Conservation (phyloP, 2,329 filamentous ascomycete genomes). For the Macrophomina phaseolina region DNA sequence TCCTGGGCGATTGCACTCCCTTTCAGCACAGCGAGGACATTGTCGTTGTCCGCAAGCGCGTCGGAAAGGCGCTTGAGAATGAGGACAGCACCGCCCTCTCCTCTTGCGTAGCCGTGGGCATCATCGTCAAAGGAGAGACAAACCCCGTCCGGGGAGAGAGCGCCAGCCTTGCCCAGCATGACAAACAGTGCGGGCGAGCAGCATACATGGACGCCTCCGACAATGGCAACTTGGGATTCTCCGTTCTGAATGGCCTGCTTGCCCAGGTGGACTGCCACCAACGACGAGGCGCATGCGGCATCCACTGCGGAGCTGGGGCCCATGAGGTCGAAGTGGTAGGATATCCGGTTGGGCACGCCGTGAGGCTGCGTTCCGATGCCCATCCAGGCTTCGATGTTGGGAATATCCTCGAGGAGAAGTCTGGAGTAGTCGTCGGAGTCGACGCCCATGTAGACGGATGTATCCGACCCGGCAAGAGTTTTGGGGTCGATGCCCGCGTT, state of each 20-base stretch:
- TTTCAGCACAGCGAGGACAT: conserved; percentile 40
- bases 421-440: conserved; percentile 45
- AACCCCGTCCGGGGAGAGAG: conserved; percentile 30
- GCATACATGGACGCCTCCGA: conserved; percentile 44
- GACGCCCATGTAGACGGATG: conserved; percentile 36
- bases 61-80: conserved; percentile 38
- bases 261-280: conserved; percentile 42
- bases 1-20: conserved; percentile 42
- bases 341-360: conserved; percentile 46
- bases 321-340: conserved; percentile 40
- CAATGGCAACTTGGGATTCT: conserved; percentile 39
- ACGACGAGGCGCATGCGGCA: conserved; percentile 45
- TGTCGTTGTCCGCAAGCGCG: conserved; percentile 38
- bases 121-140: conserved; percentile 42
- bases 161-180: conserved; percentile 36
- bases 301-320: conserved; percentile 52
- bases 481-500: conserved; percentile 31
- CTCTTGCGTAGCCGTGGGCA: conserved; percentile 40
- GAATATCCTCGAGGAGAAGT: conserved; percentile 46
- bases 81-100: conserved; percentile 40
- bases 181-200: conserved; percentile 41
- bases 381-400: conserved; percentile 46
- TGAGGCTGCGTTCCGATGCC: conserved; percentile 48
- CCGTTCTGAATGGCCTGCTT: conserved; percentile 39
- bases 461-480: conserved; percentile 33